Evolutionary conservation across 2,329 filamentous ascomycete species (phyloP), one percentile per base, ranked within the genome.

Genomic region (Chalaropsis thielavioides): DNA sequence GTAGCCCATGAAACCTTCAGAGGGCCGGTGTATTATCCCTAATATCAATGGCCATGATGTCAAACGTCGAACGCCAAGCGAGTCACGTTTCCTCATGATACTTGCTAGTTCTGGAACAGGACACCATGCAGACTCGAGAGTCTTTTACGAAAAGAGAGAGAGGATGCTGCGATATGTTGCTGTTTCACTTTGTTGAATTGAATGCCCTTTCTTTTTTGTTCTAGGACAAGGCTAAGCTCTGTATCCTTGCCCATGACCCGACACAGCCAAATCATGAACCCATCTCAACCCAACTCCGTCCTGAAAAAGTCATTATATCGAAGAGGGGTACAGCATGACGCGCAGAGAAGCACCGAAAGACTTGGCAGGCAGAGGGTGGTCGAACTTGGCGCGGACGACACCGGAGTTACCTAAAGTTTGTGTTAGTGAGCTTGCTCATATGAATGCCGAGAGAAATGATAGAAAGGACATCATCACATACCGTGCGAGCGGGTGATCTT

Each of bases 321-420:
- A 91, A 76, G 90, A 95, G 79, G 91, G 91, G 85, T 96, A 96
- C 80, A 96, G 84, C 91, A 96, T 96, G 80, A 96, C 85, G 80
- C 92, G 88, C 81, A 95, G 89, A 74, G 89, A 92, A 77, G 91
- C 90, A 81, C 92, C 91, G 83, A 97, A 96, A 76, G 89, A 91
- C 83, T 92, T 92, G 74, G 94, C 86, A 76, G 94, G 94, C 72
- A 99, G 91, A 79, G 96, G 96, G 81, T 85, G 84, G 79, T 88
- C 82, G 87, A 99, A 99, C 82, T 95, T 92, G 80, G 92, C 92
- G 78, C 94, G 89, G 77, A 99, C 94, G 76, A 96, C 89, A 75
- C 94, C 94, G 73, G 90, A 95, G 88, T 96, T 97, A 78, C 94
- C 90, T 94, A 65, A 3, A 46, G 11, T 43, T 17, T 46, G 22